Evolutionary conservation across 768 basidiomycete species (phyloP).

Genomic region (Fomitopsis serialis): DNA sequence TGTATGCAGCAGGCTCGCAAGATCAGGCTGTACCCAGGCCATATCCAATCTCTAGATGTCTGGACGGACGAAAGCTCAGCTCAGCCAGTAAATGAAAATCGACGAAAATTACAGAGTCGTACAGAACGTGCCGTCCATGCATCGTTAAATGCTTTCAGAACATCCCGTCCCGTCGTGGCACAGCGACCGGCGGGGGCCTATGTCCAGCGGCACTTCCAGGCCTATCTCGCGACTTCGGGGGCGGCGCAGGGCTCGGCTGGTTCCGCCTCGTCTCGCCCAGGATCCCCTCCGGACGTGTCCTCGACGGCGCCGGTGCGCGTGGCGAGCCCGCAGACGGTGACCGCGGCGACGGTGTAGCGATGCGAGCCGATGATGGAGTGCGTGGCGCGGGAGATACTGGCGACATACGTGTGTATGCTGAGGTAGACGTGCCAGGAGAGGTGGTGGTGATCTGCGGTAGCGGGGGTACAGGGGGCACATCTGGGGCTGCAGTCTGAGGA

Average conservation of each 20-base stretch:
- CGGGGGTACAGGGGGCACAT: slow-evolving; percentile 10
- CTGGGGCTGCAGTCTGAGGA: slow-evolving; percentile 10
- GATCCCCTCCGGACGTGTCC: not conserved
- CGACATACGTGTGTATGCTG: not conserved
- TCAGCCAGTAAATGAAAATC: too few relatives aligned
- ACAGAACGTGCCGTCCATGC: too few relatives aligned
- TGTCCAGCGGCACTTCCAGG: slow-evolving; percentile 50
- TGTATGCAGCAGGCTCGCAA: too few relatives aligned
- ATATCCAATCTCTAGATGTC: too few relatives aligned
- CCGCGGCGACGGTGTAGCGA: not conserved
- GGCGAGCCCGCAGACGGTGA: not conserved
- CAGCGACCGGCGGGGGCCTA: slow-evolving; percentile 44
- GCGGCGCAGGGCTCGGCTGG: slow-evolving; percentile 40
- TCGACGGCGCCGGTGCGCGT: not conserved
- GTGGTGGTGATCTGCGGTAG: slow-evolving; percentile 4
- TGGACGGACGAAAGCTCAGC: too few relatives aligned
- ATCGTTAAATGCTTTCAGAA: slow-evolving; percentile 32
- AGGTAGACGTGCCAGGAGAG: slow-evolving; percentile 2
- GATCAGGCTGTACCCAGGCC: too few relatives aligned
- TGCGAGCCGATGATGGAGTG: slow-evolving; percentile 4
- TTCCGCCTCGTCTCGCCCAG: too few relatives aligned
- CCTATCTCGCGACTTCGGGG: slow-evolving; percentile 63
- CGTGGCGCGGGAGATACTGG: slow-evolving; percentile 4
- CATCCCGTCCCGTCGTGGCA: slow-evolving; percentile 59
- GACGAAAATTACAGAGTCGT: too few relatives aligned